phyloP scores from a whole-genome alignment of 306 rosid genomes.

The Dalbergia cochinchinensis region DNA sequence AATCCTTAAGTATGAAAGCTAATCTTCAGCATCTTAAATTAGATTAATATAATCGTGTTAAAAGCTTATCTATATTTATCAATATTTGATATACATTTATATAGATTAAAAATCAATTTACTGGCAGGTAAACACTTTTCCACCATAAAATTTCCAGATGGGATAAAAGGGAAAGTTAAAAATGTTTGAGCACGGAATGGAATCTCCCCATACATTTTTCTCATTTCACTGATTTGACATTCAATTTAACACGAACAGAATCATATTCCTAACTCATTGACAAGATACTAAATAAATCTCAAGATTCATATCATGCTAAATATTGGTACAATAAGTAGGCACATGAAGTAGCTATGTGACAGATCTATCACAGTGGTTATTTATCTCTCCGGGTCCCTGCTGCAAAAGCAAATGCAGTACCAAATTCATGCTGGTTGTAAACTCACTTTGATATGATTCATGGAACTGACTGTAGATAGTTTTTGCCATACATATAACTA shows the following conservation, averaged over 20 bases:
- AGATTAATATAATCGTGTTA: neutral
- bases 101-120: too few relatives aligned
- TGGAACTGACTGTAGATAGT: neutral
- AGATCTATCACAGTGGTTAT: constrained; percentile 36
- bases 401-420: constrained; percentile 37
- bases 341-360: constrained; percentile 44
- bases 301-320: constrained; percentile 38
- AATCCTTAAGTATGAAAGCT: too few relatives aligned
- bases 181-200: constrained; percentile 1
- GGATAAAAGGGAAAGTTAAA: too few relatives aligned
- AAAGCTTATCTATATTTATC: too few relatives aligned
- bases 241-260: constrained; percentile 5
- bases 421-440: constrained; percentile 19
- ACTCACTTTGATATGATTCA: constrained; percentile 32
- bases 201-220: neutral
- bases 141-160: too few relatives aligned
- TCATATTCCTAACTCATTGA: constrained; percentile 38
- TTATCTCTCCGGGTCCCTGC: constrained; percentile 40
- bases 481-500: neutral
- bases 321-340: constrained; percentile 36
- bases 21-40: neutral
- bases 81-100: too few relatives aligned
- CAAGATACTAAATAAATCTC: constrained; percentile 29
- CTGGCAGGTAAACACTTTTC: too few relatives aligned
- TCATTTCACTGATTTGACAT: constrained; percentile 29